Percentiles rank a stretch among this genome's conserved stretches.
Evolutionary conservation across 202 grass and related monocot species (phyloP).

Genomic region (Brachypodium distachyon): DNA sequence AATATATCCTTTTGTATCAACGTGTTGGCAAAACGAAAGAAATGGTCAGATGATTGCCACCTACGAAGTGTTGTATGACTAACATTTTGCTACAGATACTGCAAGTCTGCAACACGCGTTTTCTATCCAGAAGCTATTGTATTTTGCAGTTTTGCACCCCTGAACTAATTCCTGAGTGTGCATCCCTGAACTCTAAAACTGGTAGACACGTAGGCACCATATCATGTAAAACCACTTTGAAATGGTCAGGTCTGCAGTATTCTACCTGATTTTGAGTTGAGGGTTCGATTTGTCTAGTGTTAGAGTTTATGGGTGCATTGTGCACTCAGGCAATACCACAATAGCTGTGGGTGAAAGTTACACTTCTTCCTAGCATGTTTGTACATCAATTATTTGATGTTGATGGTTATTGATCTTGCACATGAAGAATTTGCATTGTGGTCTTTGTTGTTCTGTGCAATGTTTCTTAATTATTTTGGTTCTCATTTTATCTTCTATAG

Average conservation of each 20-base stretch:
- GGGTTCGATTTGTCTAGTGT: too few relatives aligned
- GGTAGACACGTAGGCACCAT: too few relatives aligned
- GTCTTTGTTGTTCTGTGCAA: background rate
- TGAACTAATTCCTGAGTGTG: too few relatives aligned
- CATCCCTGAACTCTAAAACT: too few relatives aligned
- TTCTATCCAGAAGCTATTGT: conserved; percentile 3
- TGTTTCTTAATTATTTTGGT: conserved; percentile 6
- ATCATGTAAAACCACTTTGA: too few relatives aligned
- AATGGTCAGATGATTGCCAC: background rate
- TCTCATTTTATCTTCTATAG: conserved; percentile 37
- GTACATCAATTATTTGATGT: background rate
- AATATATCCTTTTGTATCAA: background rate
- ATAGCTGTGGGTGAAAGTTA: too few relatives aligned
- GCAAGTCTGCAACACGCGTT: background rate
- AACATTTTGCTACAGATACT: background rate
- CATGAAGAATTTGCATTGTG: background rate
- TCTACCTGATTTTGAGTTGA: too few relatives aligned
- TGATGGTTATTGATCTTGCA: background rate
- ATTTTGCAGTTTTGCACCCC: too few relatives aligned
- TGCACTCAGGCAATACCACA: too few relatives aligned
- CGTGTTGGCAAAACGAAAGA: background rate
- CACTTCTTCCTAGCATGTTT: background rate
- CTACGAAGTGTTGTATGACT: background rate
- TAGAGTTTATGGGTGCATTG: too few relatives aligned
- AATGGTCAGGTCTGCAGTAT: too few relatives aligned